Evolutionary conservation across 2,329 filamentous ascomycete species (phyloP).

Genomic region (Talaromyces sp.): DNA sequence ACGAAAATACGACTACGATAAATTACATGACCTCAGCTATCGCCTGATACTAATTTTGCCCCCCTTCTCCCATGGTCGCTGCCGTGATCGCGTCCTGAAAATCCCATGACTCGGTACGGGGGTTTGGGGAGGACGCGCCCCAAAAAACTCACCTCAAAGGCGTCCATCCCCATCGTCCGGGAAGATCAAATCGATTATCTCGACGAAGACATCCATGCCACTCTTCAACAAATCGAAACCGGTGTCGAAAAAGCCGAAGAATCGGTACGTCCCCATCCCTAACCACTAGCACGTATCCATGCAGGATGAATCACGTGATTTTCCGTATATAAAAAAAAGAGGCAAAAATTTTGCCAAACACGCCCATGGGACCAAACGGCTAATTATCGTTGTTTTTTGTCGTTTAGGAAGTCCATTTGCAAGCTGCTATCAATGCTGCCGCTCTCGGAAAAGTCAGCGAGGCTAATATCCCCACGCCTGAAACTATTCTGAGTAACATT

Average conservation of each 20-base stretch:
- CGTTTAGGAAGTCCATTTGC: slow-evolving; percentile 84
- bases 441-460: slow-evolving; percentile 58
- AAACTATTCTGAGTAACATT: slow-evolving; percentile 59
- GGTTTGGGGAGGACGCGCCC: slow-evolving; percentile 46
- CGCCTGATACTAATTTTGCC: slow-evolving; percentile 60
- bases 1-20: slow-evolving; percentile 48
- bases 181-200: slow-evolving; percentile 88
- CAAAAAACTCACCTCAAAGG: slow-evolving; percentile 83
- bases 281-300: slow-evolving; percentile 17
- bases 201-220: slow-evolving; percentile 79
- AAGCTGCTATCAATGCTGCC: slow-evolving; percentile 69
- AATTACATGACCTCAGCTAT: slow-evolving; percentile 57
- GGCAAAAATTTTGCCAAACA: neutral
- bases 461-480: slow-evolving; percentile 64
- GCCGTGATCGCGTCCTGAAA: slow-evolving; percentile 34
- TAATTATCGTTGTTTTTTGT: slow-evolving; percentile 11
- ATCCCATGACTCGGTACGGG: slow-evolving; percentile 42
- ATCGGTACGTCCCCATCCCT: slow-evolving; percentile 66
- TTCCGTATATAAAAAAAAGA: slow-evolving; percentile 4
- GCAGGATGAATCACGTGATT: slow-evolving; percentile 28
- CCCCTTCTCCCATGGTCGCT: slow-evolving; percentile 46
- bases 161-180: slow-evolving; percentile 77
- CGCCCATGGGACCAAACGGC: neutral
- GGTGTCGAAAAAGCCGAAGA: slow-evolving; percentile 97
- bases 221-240: slow-evolving; percentile 81